Conservation (phyloP, 768 basidiomycete genomes). For the Xerocomellus chrysenteron region DNA sequence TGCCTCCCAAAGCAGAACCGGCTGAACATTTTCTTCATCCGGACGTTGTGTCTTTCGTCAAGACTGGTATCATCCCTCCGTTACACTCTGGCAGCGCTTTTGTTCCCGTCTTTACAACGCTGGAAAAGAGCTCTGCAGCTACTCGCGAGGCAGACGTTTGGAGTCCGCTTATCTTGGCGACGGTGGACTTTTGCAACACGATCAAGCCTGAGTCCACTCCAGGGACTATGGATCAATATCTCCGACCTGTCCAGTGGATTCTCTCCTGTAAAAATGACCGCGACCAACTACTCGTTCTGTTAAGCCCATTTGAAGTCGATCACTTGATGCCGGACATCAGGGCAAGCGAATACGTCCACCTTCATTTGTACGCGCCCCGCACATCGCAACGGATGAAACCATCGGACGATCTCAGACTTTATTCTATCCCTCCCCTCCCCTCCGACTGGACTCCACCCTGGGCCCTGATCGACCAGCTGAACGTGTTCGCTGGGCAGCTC, state of each 20-base stretch:
- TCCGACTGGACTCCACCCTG: background rate
- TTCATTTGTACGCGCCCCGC: slow-evolving; percentile 43
- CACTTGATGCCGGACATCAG: slow-evolving; percentile 38
- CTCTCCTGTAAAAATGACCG: slow-evolving; percentile 9
- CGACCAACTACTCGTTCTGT: too few species aligned
- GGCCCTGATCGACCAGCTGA: slow-evolving; percentile 6
- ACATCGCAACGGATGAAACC: slow-evolving; percentile 34
- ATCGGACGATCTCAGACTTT: slow-evolving; percentile 32
- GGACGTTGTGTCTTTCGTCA: slow-evolving; percentile 22
- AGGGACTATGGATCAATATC: slow-evolving; percentile 7
- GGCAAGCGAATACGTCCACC: slow-evolving; percentile 29
- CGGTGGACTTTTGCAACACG: slow-evolving; percentile 9
- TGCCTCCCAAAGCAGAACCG: slow-evolving; percentile 28
- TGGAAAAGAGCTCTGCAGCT: background rate
- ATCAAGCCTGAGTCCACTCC: background rate
- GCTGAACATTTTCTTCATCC: slow-evolving; percentile 15
- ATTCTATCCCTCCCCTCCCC: slow-evolving; percentile 3
- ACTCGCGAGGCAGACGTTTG: slow-evolving; percentile 21
- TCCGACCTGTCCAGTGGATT: slow-evolving; percentile 27
- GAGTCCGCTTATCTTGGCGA: slow-evolving; percentile 7
- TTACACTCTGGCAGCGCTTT: slow-evolving; percentile 17
- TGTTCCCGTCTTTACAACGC: slow-evolving; percentile 10
- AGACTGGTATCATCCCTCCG: slow-evolving; percentile 22
- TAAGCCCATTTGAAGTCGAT: slow-evolving; percentile 36
- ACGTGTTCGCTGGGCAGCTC: too few species aligned